Conservation (phyloP, 1,139 yeast genomes). For the Pichia sp. region DNA sequence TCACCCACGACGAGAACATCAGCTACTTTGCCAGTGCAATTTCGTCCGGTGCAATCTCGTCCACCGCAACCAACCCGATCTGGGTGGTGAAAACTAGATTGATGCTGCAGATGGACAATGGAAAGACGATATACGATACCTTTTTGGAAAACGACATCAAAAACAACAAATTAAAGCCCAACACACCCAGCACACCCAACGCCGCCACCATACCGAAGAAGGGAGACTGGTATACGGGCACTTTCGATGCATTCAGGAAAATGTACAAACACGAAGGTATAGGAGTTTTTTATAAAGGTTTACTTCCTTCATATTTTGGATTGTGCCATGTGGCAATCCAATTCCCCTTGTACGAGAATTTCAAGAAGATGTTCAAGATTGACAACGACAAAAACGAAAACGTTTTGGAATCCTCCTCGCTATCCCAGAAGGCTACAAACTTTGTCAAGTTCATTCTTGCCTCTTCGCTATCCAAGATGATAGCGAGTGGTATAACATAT, state of each 20-base stretch:
- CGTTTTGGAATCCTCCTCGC: constrained; percentile 6
- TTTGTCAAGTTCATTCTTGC: constrained; percentile 58
- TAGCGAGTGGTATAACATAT: constrained; percentile 84
- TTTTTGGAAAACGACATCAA: constrained; percentile 16
- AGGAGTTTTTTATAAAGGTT: constrained; percentile 81
- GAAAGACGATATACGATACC: constrained; percentile 38
- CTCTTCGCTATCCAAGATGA: constrained; percentile 78
- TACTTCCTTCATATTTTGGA: constrained; percentile 87
- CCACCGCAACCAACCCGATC: constrained; percentile 88
- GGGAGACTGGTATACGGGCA: constrained; percentile 56
- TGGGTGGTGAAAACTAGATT: constrained; percentile 96
- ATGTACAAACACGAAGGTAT: constrained; percentile 81
- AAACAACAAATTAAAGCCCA: constrained; percentile 10
- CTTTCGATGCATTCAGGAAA: constrained; percentile 74
- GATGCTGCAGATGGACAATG: constrained; percentile 74
- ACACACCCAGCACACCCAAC: not conserved
- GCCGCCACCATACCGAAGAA: not conserved
- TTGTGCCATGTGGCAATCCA: constrained; percentile 92
- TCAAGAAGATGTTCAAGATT: constrained; percentile 50
- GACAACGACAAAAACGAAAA: constrained; percentile 23
- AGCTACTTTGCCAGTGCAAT: constrained; percentile 77
- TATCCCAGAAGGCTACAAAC: constrained; percentile 19
- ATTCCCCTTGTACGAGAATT: constrained; percentile 88
- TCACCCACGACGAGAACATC: constrained; percentile 44
- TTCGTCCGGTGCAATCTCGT: constrained; percentile 83